A percentile compares a stretch with the other conserved stretches of the same genome.
Evolutionary conservation across 2,329 filamentous ascomycete species (phyloP).

Genomic region (Claviceps purpurea): DNA sequence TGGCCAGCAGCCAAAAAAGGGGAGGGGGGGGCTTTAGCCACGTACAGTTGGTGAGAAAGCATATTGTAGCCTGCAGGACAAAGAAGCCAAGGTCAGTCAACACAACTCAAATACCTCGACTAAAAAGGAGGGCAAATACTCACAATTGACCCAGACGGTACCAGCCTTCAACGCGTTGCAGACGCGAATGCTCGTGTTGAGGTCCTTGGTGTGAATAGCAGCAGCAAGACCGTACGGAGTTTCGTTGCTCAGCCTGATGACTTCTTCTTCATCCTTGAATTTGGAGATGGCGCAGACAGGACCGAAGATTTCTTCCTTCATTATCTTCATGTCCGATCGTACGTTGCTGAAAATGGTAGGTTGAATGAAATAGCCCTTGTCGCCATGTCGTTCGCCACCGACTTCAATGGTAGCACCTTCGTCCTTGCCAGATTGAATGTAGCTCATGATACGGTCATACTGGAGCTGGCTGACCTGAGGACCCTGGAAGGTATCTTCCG

Average conservation of each 20-base stretch:
- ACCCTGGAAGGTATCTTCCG: constrained; percentile 69
- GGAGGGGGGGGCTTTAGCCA: background rate
- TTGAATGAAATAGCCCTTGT: constrained; percentile 80
- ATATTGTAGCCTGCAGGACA: constrained; percentile 43
- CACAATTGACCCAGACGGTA: constrained; percentile 43
- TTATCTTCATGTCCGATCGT: constrained; percentile 73
- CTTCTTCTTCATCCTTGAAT: constrained; percentile 73
- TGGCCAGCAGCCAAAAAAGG: background rate
- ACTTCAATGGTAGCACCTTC: constrained; percentile 49
- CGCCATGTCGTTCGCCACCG: constrained; percentile 41
- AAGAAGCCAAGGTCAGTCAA: constrained; percentile 1
- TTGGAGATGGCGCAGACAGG: constrained; percentile 76
- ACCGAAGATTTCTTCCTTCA: constrained; percentile 86
- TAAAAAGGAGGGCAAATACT: background rate
- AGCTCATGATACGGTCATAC: constrained; percentile 79
- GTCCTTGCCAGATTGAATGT: constrained; percentile 54
- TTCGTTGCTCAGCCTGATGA: constrained; percentile 60
- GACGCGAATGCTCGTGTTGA: constrained; percentile 72
- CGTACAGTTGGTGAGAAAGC: constrained; percentile 6
- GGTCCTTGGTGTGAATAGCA: constrained; percentile 67
- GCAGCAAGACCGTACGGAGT: constrained; percentile 71
- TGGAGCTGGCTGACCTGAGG: constrained; percentile 77
- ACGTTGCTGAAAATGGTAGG: constrained; percentile 84
- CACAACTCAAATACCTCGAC: background rate
- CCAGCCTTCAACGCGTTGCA: constrained; percentile 63